phyloP scores from a whole-genome alignment of 805 yeast species.

The Myxozyma neglecta region DNA sequence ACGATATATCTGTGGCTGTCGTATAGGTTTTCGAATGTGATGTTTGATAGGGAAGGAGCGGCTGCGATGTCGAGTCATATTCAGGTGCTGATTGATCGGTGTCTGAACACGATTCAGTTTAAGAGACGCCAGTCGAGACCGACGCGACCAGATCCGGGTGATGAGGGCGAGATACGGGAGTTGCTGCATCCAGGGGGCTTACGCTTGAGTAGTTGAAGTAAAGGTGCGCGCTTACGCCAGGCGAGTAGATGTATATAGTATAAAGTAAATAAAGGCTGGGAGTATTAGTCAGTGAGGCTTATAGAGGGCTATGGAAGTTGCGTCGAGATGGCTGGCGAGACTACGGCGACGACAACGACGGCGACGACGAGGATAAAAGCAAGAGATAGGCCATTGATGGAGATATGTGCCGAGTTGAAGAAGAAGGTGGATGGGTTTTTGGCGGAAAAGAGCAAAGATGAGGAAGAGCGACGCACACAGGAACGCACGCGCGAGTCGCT shows the following conservation, averaged over 20 bases:
- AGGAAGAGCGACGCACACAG: constrained; percentile 27
- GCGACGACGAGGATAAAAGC: too few relatives aligned
- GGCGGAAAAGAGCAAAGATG: constrained; percentile 4
- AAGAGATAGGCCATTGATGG: constrained; percentile 6
- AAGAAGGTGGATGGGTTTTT: constrained; percentile 23
- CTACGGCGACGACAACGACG: too few relatives aligned
- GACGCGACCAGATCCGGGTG: neutral
- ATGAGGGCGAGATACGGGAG: neutral
- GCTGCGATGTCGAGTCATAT: constrained; percentile 52
- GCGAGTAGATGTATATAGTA: too few relatives aligned
- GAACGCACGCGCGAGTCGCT: constrained; percentile 35
- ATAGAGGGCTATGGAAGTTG: too few relatives aligned
- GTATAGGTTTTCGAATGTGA: constrained; percentile 72
- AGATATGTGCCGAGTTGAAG: constrained; percentile 25
- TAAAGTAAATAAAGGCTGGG: too few relatives aligned
- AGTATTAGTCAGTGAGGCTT: too few relatives aligned
- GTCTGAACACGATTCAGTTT: constrained; percentile 27
- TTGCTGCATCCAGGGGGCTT: too few relatives aligned
- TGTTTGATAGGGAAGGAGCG: constrained; percentile 76
- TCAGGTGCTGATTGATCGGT: constrained; percentile 21
- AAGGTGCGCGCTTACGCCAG: too few relatives aligned
- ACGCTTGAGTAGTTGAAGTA: too few relatives aligned
- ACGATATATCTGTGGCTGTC: constrained; percentile 75
- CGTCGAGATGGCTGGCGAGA: too few relatives aligned
- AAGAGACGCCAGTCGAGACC: neutral